Base-by-base conservation (phyloP, 805 yeast species). In the Hanseniaspora vineae region DNA sequence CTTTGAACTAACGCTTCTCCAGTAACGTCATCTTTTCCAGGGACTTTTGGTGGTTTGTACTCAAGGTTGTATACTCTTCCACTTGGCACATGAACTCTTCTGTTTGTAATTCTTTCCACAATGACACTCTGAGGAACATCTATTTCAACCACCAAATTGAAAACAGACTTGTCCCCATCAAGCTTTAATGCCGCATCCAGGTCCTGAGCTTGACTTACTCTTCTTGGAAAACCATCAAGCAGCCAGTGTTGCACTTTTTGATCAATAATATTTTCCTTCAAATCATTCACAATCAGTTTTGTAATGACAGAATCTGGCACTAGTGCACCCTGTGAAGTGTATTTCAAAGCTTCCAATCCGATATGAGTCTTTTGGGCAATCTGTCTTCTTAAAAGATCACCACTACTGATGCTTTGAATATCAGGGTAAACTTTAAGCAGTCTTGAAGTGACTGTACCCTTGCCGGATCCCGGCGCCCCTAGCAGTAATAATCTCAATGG, bases 381-480 rank as follows among this genome's bases (percentile, higher is more conserved):
- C 56, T 88, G 83, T 37, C 66, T 65, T 52, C 97, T 73, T 42
- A 89, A 66, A 5, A 87, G 66, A 64, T 89, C 96, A 2, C 97
- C 97, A 0, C 95, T 81, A 1, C 95, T 80, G 9, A 90, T 65
- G 0, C 90, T 68, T 13, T 70, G 61, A 19, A 89, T 62, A 4
- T 59, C 55, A 1, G 82, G 74, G 49, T 80, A 72, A 39, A 67
- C 64, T 46, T 75, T 72, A 50, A 81, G 61, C 4, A 89, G 67
- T 50, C 80, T 71, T 2, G 82, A 66, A 0, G 96, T 83, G 54
- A 83, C 84, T 0, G 97, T 89, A 1, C 97, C 97, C 60, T 89
- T 89, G 1, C 97, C 97, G 1, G 96, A 75, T 0, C 97, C 97
- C 0, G 97, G 97, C 0, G 97, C 95, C 2, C 97, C 97, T 23